Evolutionary conservation across 2,329 filamentous ascomycete species (phyloP), one percentile per base, ranked within the genome.

Genomic region (Aplosporella prunicola): DNA sequence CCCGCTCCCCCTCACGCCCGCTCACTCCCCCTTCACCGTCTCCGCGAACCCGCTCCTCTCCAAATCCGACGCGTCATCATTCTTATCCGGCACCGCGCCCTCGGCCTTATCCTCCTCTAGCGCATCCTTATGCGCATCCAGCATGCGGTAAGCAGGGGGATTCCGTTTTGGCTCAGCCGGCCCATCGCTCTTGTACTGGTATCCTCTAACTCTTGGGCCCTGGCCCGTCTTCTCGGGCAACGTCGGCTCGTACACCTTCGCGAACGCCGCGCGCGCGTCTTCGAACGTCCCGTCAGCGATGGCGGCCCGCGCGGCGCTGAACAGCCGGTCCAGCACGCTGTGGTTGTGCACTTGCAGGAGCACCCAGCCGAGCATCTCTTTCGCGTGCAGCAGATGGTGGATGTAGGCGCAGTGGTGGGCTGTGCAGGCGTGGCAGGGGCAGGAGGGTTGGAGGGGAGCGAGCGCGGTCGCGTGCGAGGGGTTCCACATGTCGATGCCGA

Each of bases 361-460:
- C 0, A 81, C 83, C 91, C 91, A 98, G 16, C 82, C 89, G 4
- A 95, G 76, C 91, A 98, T 96, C 61, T 98, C 91, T 53, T 88
- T 93, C 1, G 91, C 87, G 31, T 76, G 71, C 5, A 98, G 74
- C 1, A 96, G 71, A 58, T 98, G 91, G 46, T 87, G 81, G 23
- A 98, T 54, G 59, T 84, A 98, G 0, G 91, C 89, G 33, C 80
- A 70, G 60, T 94, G 86, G 58, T 96, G 89, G 13, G 73, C 74
- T 2, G 68, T 75, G 67, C 91, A 98, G 15, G 86, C 69, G 57
- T 93, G 89, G 68, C 91, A 98, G 34, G 62, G 49, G 58, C 91
- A 98, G 11, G 60, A 69, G 5, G 68, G 50, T 1, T 61, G 54
- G 3, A 95, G 64, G 0, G 89, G 79, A 0, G 60, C 58, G 1